Evolutionary conservation across 345 rosid genomes (phyloP), one percentile per base, ranked within the genome.

Genomic region (Ceriops decandra): DNA sequence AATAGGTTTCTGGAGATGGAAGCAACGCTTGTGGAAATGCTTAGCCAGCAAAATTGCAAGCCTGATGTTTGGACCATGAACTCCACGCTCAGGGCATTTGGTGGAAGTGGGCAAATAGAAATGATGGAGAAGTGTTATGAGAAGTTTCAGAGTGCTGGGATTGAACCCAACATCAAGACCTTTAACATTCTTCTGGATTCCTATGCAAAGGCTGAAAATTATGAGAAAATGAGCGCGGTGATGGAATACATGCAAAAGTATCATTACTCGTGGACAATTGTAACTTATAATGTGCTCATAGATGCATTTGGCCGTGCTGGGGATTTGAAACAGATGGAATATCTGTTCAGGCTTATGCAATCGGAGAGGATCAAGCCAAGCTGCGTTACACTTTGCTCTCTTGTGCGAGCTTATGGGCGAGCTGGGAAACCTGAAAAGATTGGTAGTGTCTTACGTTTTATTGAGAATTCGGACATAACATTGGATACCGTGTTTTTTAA

Each of bases 1-100:
- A 30, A 67, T 73, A 93, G 97, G 93, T 93, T 88, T 85, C 82
- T 81, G 63, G 97, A 90, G 82, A 93, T 93, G 97, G 96, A 93
- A 69, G 79, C 87, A 49, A 86, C 86, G 26, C 87, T 93, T 11
- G 85, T 91, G 67, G 72, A 86, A 77, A 88, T 93, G 98, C 90
- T 90, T 27, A 65, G 76, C n/a, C 80, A 85, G 76, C 70, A 84
- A 6, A 81, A 82, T 19, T 90, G 96, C 65, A 73, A 85, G 71
- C 97, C 98, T 49, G 97, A 90, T 76, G 88, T 85, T n/a, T 90
- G 97, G 97, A 88, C 97, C 57, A 87, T 90, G 97, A 90, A 90
- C 82, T 93, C 92, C 57, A 90, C 93, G 6, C 72, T 93, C 36
- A 84, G 98, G 76, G 97, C 97, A 70, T 93, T 90, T 80, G 96